phyloP scores from a whole-genome alignment of 495 filamentous ascomycete genomes.

The Aspergillus haitiensis region DNA sequence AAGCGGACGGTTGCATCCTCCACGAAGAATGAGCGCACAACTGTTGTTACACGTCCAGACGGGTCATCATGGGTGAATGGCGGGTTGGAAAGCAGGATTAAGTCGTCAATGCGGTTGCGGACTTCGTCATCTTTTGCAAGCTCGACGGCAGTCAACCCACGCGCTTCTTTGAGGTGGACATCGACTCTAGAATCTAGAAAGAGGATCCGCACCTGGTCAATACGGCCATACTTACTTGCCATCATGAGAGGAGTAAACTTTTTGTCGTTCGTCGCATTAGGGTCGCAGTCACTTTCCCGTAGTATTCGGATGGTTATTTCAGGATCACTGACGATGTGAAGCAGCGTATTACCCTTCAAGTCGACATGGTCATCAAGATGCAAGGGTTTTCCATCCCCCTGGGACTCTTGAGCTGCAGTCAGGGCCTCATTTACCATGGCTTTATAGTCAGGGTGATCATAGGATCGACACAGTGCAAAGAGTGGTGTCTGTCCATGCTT shows the following conservation, averaged over 20 bases:
- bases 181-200: conserved; percentile 89
- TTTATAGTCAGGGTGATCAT: conserved; percentile 86
- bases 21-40: conserved; percentile 96
- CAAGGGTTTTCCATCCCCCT: conserved; percentile 74
- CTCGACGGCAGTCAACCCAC: conserved; percentile 93
- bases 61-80: conserved; percentile 45
- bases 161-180: conserved; percentile 74
- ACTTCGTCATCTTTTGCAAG: conserved; percentile 98
- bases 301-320: conserved; percentile 73
- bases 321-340: conserved; percentile 90
- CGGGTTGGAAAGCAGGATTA: conserved; percentile 76
- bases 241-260: conserved; percentile 96
- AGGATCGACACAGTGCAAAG: conserved; percentile 91
- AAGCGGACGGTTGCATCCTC: conserved; percentile 94
- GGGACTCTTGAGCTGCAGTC: conserved; percentile 67
- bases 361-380: conserved; percentile 95
- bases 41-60: conserved; percentile 84
- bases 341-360: conserved; percentile 84
- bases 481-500: conserved; percentile 96
- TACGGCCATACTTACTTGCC: conserved; percentile 96
- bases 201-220: conserved; percentile 86
- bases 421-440: conserved; percentile 82
- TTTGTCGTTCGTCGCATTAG: conserved; percentile 95
- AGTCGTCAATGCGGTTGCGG: conserved; percentile 90
- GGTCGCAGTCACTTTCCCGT: conserved; percentile 81